phyloP scores from a whole-genome alignment of 768 basidiomycete genomes.

The Mycena haematopus region DNA sequence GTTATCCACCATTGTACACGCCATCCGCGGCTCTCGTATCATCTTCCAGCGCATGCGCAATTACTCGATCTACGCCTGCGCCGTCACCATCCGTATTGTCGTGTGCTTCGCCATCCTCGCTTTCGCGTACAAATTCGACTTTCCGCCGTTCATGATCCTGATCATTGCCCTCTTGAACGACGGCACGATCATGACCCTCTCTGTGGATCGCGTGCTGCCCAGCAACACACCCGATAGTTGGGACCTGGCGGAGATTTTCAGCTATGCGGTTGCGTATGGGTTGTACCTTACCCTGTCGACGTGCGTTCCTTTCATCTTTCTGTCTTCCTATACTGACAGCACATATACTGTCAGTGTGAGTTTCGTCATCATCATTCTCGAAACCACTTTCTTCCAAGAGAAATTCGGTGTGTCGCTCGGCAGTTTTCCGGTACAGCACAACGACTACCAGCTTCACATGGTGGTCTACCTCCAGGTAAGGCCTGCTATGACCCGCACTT shows the following conservation, averaged over 20 bases:
- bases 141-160: constrained; percentile 99
- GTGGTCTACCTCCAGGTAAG: constrained; percentile 76
- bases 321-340: constrained; percentile 6
- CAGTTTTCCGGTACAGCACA: constrained; percentile 48
- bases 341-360: constrained; percentile 60
- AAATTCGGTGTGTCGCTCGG: constrained; percentile 77
- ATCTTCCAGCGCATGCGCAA: constrained; percentile 99
- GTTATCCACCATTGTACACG: constrained; percentile 98
- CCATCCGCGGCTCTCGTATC: constrained; percentile 96
- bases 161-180: constrained; percentile 97
- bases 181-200: constrained; percentile 98
- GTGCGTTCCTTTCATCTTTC: constrained; percentile 49
- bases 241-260: constrained; percentile 96
- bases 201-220: constrained; percentile 93
- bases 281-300: constrained; percentile 92
- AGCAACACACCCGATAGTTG: constrained; percentile 92
- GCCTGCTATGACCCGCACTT: background rate
- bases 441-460: constrained; percentile 81
- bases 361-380: constrained; percentile 81
- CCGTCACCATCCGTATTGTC: constrained; percentile 98
- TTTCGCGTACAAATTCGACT: constrained; percentile 95
- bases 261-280: constrained; percentile 95
- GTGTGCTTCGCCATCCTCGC: constrained; percentile 95
- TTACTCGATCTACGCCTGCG: constrained; percentile 95
- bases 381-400: constrained; percentile 88